Conservation (phyloP, 805 yeast species). For the Pichia rugopelliculosa region DNA sequence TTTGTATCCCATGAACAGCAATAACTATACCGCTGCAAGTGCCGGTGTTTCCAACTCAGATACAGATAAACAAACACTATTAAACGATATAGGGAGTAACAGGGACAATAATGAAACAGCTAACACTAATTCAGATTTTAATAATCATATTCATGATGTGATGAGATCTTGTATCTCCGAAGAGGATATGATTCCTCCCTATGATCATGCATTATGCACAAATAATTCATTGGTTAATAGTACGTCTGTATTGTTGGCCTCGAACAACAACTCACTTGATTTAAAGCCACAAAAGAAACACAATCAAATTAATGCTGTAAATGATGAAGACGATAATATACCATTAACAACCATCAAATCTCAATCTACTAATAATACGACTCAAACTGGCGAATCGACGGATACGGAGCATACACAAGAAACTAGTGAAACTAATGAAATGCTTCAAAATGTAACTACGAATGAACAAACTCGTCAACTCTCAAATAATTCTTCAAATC, state of each 20-base stretch:
- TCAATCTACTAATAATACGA: background rate
- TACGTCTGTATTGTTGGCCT: background rate
- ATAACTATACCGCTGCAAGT: conserved; percentile 26
- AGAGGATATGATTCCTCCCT: conserved; percentile 6
- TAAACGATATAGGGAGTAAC: background rate
- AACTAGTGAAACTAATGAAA: background rate
- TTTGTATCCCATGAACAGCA: conserved; percentile 28
- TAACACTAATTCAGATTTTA: background rate
- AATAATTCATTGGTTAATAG: conserved; percentile 5
- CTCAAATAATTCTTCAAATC: background rate
- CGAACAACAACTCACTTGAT: background rate
- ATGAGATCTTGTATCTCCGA: background rate
- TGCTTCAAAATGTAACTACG: background rate
- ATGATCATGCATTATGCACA: conserved; percentile 1
- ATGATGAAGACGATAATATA: background rate
- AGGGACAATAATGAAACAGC: background rate
- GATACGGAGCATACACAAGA: background rate
- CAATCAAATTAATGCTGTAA: background rate
- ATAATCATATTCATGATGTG: background rate
- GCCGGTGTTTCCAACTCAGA: conserved; percentile 19
- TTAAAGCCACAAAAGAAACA: background rate
- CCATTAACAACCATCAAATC: background rate
- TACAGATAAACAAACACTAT: background rate
- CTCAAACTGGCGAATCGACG: background rate
- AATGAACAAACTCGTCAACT: conserved; percentile 1